These are phyloP conservation scores for Teunomyces aglyptinius DNA, from an alignment of 805 yeast genomes.

Conservation along the genomic window DNA sequence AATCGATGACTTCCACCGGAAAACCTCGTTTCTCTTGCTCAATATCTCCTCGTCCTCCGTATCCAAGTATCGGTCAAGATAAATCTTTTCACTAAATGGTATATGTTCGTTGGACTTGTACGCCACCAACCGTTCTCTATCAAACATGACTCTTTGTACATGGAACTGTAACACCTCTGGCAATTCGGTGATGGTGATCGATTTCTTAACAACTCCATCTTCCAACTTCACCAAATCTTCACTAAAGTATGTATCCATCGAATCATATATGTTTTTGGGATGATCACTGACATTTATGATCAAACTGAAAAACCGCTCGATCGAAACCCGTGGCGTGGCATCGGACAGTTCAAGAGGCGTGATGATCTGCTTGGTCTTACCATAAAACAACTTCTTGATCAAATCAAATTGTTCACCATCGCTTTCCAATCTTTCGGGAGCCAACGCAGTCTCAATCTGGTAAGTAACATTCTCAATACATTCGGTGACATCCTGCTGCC, in stretches of 20 bases:
- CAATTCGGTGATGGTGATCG: slow-evolving; percentile 64
- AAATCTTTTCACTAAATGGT: slow-evolving; percentile 73
- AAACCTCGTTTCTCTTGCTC: slow-evolving; percentile 53
- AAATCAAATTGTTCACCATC: slow-evolving; percentile 84
- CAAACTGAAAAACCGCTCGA: slow-evolving; percentile 77
- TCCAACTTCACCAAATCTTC: slow-evolving; percentile 69
- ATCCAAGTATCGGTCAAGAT: slow-evolving; percentile 84
- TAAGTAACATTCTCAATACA: slow-evolving; percentile 92
- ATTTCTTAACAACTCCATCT: slow-evolving; percentile 71
- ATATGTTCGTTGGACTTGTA: slow-evolving; percentile 81
- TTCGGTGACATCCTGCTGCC: slow-evolving; percentile 97
- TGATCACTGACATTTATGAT: slow-evolving; percentile 85
- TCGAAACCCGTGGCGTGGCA: slow-evolving; percentile 27
- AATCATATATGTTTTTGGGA: slow-evolving; percentile 86
- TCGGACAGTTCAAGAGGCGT: slow-evolving; percentile 49
- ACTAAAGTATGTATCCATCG: slow-evolving; percentile 79
- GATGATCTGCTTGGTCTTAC: slow-evolving; percentile 78
- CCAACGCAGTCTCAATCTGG: slow-evolving; percentile 85
- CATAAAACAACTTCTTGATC: slow-evolving; percentile 78
- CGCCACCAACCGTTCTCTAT: slow-evolving; percentile 66
- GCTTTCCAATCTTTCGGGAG: slow-evolving; percentile 58
- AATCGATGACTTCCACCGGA: slow-evolving; percentile 61
- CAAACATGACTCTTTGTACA: slow-evolving; percentile 91
- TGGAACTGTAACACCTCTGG: slow-evolving; percentile 89
- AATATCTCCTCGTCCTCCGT: slow-evolving; percentile 59